Percentiles rank a stretch among this genome's conserved stretches.
Evolutionary conservation across 495 filamentous ascomycete species (phyloP).

Genomic region (Aspergillus diversus): DNA sequence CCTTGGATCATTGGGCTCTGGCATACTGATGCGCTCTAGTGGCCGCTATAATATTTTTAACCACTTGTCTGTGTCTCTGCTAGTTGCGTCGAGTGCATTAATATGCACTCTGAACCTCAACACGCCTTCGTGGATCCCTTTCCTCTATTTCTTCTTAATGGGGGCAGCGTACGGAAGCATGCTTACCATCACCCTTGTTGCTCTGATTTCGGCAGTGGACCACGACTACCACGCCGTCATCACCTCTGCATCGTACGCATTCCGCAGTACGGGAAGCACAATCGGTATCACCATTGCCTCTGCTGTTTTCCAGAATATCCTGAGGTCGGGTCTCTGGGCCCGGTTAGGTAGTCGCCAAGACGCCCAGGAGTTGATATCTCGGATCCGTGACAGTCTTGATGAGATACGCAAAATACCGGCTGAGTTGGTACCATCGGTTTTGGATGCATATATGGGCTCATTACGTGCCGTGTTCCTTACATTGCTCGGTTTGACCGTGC

Average conservation of each 20-base stretch:
- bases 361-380: conserved; percentile 68
- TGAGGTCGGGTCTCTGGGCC: conserved; percentile 62
- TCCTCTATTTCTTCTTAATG: conserved; percentile 67
- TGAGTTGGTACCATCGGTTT: conserved; percentile 71
- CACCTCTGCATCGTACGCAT: conserved; percentile 82
- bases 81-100: conserved; percentile 52
- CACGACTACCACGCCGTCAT: conserved; percentile 84
- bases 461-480: conserved; percentile 76
- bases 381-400: conserved; percentile 73
- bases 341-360: conserved; percentile 67
- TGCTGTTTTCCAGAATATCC: conserved; percentile 76
- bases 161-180: conserved; percentile 77
- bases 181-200: conserved; percentile 78
- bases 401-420: conserved; percentile 70
- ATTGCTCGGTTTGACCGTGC: conserved; percentile 60
- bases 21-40: conserved; percentile 76
- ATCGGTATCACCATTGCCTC: conserved; percentile 81
- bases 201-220: conserved; percentile 78
- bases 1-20: conserved; percentile 68
- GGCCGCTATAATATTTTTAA: conserved; percentile 70
- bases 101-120: conserved; percentile 58
- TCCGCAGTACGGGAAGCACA: conserved; percentile 79
- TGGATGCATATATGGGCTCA: conserved; percentile 75
- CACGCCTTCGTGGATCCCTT: conserved; percentile 64
- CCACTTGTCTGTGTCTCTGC: conserved; percentile 53